Percentiles rank a stretch among this genome's conserved stretches.
phyloP scores from a whole-genome alignment of 257 asterid genomes.

The Solanum phureja region DNA sequence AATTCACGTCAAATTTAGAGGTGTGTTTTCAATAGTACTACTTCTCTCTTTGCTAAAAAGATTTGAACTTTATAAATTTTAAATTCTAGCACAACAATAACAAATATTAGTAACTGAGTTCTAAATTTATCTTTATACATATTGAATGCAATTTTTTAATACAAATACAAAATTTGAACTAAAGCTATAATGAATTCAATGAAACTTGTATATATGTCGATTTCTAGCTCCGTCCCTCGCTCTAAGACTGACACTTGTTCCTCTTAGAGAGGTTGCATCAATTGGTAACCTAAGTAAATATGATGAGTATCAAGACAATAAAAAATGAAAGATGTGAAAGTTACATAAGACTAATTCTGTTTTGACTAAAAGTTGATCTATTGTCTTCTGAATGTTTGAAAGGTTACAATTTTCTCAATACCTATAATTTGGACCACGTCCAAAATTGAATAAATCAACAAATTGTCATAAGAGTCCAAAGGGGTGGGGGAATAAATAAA shows the following conservation, averaged over 20 bases:
- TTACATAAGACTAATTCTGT: background rate
- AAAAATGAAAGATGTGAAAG: background rate
- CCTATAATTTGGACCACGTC: slow-evolving; percentile 28
- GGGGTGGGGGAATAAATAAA: background rate
- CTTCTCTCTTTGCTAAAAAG: background rate
- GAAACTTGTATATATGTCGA: background rate
- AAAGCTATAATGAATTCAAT: background rate
- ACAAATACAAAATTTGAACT: background rate
- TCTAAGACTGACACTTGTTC: background rate
- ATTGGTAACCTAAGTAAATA: background rate
- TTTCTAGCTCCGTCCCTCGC: background rate
- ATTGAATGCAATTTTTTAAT: background rate
- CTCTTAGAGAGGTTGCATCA: background rate
- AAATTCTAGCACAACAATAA: background rate
- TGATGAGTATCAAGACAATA: background rate
- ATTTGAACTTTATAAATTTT: background rate
- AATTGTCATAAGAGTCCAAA: background rate
- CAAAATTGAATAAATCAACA: slow-evolving; percentile 10
- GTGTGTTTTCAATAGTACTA: background rate
- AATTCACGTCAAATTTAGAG: background rate
- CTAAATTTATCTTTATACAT: background rate
- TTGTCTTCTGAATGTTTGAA: background rate
- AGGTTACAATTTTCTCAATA: slow-evolving; percentile 5
- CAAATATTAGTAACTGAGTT: background rate
- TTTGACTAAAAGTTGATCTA: background rate